Evolutionary conservation across 2,329 filamentous ascomycete species (phyloP), one percentile per base, ranked within the genome.

Genomic region (Apiospora saccharicola): DNA sequence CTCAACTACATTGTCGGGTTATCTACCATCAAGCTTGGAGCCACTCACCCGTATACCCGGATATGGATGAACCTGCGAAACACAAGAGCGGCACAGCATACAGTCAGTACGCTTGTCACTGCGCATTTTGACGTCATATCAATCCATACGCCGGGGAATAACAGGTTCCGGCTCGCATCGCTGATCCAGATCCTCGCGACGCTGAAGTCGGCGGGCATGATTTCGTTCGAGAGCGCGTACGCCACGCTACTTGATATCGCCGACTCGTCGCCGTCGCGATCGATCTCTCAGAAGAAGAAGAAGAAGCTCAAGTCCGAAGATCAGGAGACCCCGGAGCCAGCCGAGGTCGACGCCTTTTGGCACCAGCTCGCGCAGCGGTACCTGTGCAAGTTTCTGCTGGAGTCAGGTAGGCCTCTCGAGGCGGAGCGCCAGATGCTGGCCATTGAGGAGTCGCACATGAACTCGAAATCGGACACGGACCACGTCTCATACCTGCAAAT

Each of bases 1-100:
- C 46, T 74, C 34, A 57, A 69, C 19, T 74, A 74, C 61, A 19
- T 74, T 1, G 68, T 43, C n/a, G 51, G 47, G 24, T 47, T 74
- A 14, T 69, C 53, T 49, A 22, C 3, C 4, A 71, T 74, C 53
- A 67, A 70, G 34, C 73, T 74, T 4, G 73, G 71, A 4, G 26
- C 61, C 1, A 13, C n/a, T 14, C 71, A 74, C 44, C 71, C 73
- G 8, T 70, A 70, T 14, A 67, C 71, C 16, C 53, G 68, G 6
- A 46, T 74, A 37, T 74, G 73, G 73, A 30, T 26, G 7, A 30
- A 61, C 12, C 61, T 74, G 22, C n/a, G 37, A 8, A 26, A 57
- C 19, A 70, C 71, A 67, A 57, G 71, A 10, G 41, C 70, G 41
- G 67, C 68, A 5, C 37, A 26, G 10, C 67, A 69, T 19, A 49